Conservation (phyloP, 2,329 filamentous ascomycete species). For the Trichocomaceae sp. region DNA sequence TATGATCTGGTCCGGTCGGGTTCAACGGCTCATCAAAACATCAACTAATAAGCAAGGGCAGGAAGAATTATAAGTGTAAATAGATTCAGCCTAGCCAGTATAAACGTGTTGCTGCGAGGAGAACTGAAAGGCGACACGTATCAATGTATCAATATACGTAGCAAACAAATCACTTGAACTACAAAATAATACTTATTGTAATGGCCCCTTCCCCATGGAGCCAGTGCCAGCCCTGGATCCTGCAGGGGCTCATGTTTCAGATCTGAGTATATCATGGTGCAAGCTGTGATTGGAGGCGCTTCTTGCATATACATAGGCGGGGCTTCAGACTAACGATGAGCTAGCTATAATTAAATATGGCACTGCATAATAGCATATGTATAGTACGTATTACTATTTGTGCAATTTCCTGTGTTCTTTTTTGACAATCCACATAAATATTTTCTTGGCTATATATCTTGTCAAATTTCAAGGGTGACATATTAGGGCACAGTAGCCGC, state of each 20-base stretch:
- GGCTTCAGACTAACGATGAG: too few relatives aligned
- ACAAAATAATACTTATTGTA: too few relatives aligned
- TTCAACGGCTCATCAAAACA: background rate
- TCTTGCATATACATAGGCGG: background rate
- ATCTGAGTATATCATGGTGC: background rate
- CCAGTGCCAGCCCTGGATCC: too few relatives aligned
- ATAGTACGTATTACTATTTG: too few relatives aligned
- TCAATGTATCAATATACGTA: background rate
- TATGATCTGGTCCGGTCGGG: too few relatives aligned
- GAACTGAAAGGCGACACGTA: background rate
- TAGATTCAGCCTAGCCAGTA: background rate
- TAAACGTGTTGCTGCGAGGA: background rate
- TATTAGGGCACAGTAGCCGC: background rate
- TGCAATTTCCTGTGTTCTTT: too few relatives aligned
- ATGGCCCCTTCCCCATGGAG: background rate
- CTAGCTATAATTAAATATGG: too few relatives aligned
- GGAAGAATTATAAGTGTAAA: background rate
- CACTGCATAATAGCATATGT: too few relatives aligned
- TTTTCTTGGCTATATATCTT: too few relatives aligned
- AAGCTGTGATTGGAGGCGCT: background rate
- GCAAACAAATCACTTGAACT: too few relatives aligned
- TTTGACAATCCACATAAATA: too few relatives aligned
- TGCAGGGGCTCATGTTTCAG: background rate
- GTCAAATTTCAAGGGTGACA: too few relatives aligned
- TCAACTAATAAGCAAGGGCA: background rate